phyloP scores from a whole-genome alignment of 2,329 filamentous ascomycete genomes.

The Fusarium continuum region DNA sequence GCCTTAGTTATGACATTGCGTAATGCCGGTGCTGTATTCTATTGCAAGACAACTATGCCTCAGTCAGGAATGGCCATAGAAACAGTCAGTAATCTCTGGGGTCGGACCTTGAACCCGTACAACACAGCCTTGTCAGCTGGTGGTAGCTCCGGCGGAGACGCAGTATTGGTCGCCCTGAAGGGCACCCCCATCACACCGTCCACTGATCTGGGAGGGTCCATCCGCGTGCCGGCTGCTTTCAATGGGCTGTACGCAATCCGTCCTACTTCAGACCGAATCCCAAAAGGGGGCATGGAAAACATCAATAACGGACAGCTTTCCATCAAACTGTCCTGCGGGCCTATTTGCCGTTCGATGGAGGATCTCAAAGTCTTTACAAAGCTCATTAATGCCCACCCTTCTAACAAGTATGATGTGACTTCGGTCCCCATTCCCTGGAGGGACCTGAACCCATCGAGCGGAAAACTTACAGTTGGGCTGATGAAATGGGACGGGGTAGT shows the following conservation, averaged over 20 bases:
- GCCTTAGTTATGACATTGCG: conserved; percentile 65
- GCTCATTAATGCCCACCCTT: neutral
- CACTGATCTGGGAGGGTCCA: conserved; percentile 48
- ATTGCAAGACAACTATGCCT: conserved; percentile 73
- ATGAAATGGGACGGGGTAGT: conserved; percentile 18
- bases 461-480: neutral
- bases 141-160: conserved; percentile 67
- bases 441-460: neutral
- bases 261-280: conserved; percentile 28
- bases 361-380: conserved; percentile 5
- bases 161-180: conserved; percentile 46
- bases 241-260: conserved; percentile 43
- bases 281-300: conserved; percentile 18
- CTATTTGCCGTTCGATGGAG: conserved; percentile 1
- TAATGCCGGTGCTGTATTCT: conserved; percentile 69
- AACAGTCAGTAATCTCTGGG: conserved; percentile 68
- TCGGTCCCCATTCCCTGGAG: conserved; percentile 7
- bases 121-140: conserved; percentile 66
- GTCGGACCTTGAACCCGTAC: conserved; percentile 67
- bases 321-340: conserved; percentile 57
- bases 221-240: conserved; percentile 42
- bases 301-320: conserved; percentile 32
- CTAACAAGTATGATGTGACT: neutral
- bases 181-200: conserved; percentile 47
- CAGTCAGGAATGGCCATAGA: conserved; percentile 62